These are phyloP conservation scores for Clarkia xantiana DNA, from an alignment of 345 rosid species.

Conservation along the genomic window DNA sequence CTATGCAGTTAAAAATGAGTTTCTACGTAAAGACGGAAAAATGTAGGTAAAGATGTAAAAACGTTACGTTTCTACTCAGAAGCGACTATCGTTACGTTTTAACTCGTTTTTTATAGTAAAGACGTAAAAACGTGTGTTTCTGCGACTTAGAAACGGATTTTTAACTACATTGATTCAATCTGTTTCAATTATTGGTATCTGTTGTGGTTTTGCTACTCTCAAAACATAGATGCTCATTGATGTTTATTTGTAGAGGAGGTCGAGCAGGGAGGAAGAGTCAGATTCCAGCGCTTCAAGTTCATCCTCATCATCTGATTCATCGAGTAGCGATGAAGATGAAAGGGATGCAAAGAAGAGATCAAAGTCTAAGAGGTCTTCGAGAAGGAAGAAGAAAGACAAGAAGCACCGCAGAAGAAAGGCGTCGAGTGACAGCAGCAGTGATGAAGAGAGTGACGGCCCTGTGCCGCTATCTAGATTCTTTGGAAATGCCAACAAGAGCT, in stretches of 20 bases:
- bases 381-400: slow-evolving; percentile 41
- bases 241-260: slow-evolving; percentile 40
- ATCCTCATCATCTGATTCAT: slow-evolving; percentile 53
- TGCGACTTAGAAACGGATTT: too few relatives aligned
- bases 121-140: too few relatives aligned
- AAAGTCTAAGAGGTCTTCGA: slow-evolving; percentile 56
- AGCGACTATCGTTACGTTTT: too few relatives aligned
- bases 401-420: slow-evolving; percentile 56
- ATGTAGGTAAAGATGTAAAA: too few relatives aligned
- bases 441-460: slow-evolving; percentile 53
- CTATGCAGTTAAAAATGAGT: too few relatives aligned
- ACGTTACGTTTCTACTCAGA: too few relatives aligned
- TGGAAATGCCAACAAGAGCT: slow-evolving; percentile 38
- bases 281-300: slow-evolving; percentile 28
- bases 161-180: too few relatives aligned
- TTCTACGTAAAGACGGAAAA: too few relatives aligned
- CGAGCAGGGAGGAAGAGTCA: slow-evolving; percentile 24
- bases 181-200: too few relatives aligned
- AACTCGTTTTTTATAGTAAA: too few relatives aligned
- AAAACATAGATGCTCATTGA: background rate
- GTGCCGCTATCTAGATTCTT: slow-evolving; percentile 90
- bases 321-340: slow-evolving; percentile 66
- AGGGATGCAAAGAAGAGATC: slow-evolving; percentile 50
- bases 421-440: slow-evolving; percentile 13
- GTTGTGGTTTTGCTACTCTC: too few relatives aligned